phyloP scores from a whole-genome alignment of 108 stramenopile genomes.

The Pseudonitzschia multistriata region DNA sequence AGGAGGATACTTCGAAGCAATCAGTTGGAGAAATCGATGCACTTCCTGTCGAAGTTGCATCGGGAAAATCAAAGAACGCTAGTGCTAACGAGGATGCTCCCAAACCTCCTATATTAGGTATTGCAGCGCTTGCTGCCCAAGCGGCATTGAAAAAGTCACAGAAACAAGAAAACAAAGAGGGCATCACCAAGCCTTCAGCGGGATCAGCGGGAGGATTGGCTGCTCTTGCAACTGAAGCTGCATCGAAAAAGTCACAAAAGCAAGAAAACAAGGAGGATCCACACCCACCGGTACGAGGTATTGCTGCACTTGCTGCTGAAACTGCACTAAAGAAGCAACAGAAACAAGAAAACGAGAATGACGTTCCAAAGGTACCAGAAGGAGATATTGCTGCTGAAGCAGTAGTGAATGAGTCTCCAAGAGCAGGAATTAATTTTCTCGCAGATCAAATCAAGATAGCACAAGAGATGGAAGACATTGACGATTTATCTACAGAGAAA shows the following conservation, averaged over 20 bases:
- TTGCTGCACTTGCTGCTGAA: slow-evolving; percentile 35
- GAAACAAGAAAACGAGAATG: neutral
- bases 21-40: slow-evolving; percentile 19
- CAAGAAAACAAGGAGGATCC: neutral
- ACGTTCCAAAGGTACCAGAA: neutral
- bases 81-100: neutral
- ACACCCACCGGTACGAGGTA: slow-evolving; percentile 18
- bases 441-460: neutral
- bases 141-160: slow-evolving; percentile 13
- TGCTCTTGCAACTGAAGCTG: slow-evolving; percentile 22
- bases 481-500: neutral
- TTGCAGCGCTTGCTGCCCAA: slow-evolving; percentile 19
- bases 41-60: slow-evolving; percentile 19
- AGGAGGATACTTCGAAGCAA: neutral
- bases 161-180: neutral
- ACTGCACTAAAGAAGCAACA: slow-evolving; percentile 9
- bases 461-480: neutral
- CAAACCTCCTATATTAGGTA: neutral
- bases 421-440: neutral
- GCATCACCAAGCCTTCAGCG: neutral
- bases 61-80: slow-evolving; percentile 4
- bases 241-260: neutral
- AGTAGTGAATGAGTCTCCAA: neutral
- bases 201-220: slow-evolving; percentile 32
- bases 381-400: slow-evolving; percentile 21